Conservation (phyloP, 2,329 filamentous ascomycete genomes). For the Dryadomyces sulphureus region DNA sequence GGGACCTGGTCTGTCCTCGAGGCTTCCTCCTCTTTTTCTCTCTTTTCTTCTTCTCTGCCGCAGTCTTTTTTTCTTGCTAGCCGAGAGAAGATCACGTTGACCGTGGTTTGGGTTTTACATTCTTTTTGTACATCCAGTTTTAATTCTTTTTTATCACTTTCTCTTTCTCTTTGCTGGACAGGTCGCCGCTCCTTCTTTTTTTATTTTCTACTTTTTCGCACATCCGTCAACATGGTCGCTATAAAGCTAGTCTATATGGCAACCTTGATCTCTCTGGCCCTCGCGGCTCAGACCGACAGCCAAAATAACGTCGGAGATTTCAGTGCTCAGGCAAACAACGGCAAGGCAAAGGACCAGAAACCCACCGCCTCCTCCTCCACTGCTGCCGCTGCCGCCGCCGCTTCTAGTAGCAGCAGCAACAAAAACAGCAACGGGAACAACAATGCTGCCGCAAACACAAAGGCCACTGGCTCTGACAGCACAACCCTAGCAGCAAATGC, state of each 20-base stretch:
- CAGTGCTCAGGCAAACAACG: neutral
- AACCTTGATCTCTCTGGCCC: constrained; percentile 14
- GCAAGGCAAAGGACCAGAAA: neutral
- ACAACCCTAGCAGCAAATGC: constrained; percentile 14
- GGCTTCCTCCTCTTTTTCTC: constrained; percentile 8
- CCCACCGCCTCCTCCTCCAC: neutral
- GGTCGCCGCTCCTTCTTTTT: constrained; percentile 7
- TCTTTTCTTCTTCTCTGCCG: constrained; percentile 8
- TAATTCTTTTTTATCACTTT: constrained; percentile 5
- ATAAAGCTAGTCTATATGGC: constrained; percentile 14
- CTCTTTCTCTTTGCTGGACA: constrained; percentile 5
- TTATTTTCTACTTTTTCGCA: neutral
- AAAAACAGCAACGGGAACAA: constrained; percentile 3
- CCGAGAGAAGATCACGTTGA: constrained; percentile 19
- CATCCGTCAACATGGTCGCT: constrained; percentile 15
- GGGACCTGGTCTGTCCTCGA: constrained; percentile 3
- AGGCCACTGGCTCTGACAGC: constrained; percentile 16
- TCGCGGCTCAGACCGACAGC: constrained; percentile 12
- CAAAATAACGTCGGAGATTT: neutral
- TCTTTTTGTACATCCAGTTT: constrained; percentile 10
- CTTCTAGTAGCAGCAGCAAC: neutral
- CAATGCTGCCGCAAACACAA: constrained; percentile 6
- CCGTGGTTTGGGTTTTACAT: constrained; percentile 13
- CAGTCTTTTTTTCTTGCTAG: constrained; percentile 13
- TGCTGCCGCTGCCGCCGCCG: neutral